Conservation (phyloP, 768 basidiomycete genomes). For the Amyloporia xantha region DNA sequence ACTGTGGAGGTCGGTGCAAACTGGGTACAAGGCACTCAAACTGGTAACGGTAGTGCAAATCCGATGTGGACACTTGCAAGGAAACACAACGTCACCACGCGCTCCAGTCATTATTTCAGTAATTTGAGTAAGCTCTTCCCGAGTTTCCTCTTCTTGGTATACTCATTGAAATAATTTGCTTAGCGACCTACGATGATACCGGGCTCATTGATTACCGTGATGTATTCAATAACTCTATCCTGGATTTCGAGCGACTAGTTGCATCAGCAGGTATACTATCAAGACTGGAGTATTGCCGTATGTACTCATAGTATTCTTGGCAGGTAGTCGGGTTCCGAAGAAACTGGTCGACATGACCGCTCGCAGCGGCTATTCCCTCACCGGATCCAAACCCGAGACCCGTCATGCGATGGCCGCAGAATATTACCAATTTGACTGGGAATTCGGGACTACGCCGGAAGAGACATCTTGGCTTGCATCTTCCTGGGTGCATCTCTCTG, state of each 20-base stretch:
- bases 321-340: slow-evolving; percentile 38
- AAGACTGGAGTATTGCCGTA: neutral
- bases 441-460: slow-evolving; percentile 55
- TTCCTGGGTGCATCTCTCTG: slow-evolving; percentile 42
- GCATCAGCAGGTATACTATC: slow-evolving; percentile 38
- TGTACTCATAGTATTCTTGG: neutral
- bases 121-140: slow-evolving; percentile 32
- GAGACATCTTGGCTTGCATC: slow-evolving; percentile 60
- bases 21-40: slow-evolving; percentile 52
- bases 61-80: slow-evolving; percentile 53
- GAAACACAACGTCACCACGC: slow-evolving; percentile 45
- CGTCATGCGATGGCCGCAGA: slow-evolving; percentile 46
- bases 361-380: slow-evolving; percentile 46
- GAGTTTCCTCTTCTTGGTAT: neutral
- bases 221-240: slow-evolving; percentile 33
- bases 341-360: slow-evolving; percentile 50
- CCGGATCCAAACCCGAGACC: slow-evolving; percentile 38
- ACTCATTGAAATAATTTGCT: neutral
- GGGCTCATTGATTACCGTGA: slow-evolving; percentile 44
- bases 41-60: slow-evolving; percentile 43
- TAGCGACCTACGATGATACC: slow-evolving; percentile 49
- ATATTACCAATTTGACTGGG: slow-evolving; percentile 46
- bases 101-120: slow-evolving; percentile 37
- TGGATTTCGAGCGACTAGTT: slow-evolving; percentile 36
- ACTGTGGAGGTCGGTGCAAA: slow-evolving; percentile 54